Evolutionary conservation across 176 grass and related monocot genomes (phyloP).

Genomic region (Eremochloa ophiuroides): DNA sequence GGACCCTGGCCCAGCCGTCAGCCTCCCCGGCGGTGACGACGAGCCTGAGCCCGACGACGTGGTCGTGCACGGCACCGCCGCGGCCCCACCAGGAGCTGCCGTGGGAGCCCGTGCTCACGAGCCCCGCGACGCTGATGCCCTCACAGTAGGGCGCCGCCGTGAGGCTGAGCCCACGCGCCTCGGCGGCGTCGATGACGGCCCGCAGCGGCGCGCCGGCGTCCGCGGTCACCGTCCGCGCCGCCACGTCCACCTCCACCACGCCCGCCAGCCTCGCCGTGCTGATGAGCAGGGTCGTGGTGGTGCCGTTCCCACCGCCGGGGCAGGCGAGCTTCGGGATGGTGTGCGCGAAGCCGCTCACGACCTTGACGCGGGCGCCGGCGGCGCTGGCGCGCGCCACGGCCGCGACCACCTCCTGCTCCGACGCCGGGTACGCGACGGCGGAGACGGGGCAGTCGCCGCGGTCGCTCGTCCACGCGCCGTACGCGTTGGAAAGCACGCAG

Average conservation of each 20-base stretch:
- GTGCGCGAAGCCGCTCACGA: constrained; percentile 70
- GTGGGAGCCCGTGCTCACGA: constrained; percentile 71
- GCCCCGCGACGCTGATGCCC: constrained; percentile 69
- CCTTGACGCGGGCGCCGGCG: constrained; percentile 44
- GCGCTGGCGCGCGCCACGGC: constrained; percentile 50
- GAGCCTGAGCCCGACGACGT: constrained; percentile 49
- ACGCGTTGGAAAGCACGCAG: constrained; percentile 72
- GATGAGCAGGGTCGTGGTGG: constrained; percentile 9
- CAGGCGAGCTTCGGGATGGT: constrained; percentile 79
- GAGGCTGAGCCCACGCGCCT: constrained; percentile 63
- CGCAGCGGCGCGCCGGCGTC: constrained; percentile 58
- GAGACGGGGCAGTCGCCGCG: constrained; percentile 50
- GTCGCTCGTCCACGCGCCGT: constrained; percentile 71
- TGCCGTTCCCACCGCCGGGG: constrained; percentile 25
- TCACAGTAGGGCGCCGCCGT: constrained; percentile 74
- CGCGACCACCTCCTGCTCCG: constrained; percentile 50
- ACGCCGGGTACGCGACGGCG: constrained; percentile 51
- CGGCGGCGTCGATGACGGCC: constrained; percentile 57
- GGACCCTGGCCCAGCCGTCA: constrained; percentile 49
- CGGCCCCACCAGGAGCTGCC: constrained; percentile 90
- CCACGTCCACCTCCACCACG: constrained; percentile 47
- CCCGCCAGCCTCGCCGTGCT: constrained; percentile 38
- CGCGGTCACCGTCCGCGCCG: constrained; percentile 47
- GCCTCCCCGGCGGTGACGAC: constrained; percentile 34
- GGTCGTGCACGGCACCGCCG: constrained; percentile 73